Conservation (phyloP, 1,284 basidiomycete genomes). For the Kwoniella shivajii region DNA sequence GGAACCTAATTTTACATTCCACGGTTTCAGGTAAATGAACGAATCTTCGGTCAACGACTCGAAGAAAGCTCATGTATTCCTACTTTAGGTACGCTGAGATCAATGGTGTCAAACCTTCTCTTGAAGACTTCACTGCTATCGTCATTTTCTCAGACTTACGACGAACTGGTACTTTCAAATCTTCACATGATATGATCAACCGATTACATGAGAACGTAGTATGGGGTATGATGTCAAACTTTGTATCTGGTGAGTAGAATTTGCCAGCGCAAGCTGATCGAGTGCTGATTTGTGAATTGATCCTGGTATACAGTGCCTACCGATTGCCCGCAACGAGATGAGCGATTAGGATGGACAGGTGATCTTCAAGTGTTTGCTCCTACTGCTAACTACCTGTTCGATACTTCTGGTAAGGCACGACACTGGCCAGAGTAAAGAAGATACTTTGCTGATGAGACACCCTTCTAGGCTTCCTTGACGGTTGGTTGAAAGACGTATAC, state of each 20-base stretch:
- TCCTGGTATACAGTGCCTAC: conserved; percentile 28
- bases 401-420: conserved; percentile 21
- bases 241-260: conserved; percentile 24
- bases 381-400: conserved; percentile 40
- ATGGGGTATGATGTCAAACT: conserved; percentile 41
- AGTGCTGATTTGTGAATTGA: background rate
- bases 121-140: conserved; percentile 29
- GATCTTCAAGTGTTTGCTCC: conserved; percentile 45
- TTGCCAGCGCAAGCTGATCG: background rate
- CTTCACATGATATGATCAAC: conserved; percentile 37
- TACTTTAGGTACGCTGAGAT: conserved; percentile 21
- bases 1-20: conserved; percentile 43
- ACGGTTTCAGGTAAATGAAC: conserved; percentile 44
- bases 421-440: background rate
- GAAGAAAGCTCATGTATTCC: background rate
- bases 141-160: conserved; percentile 38
- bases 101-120: conserved; percentile 16
- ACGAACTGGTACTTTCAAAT: conserved; percentile 35
- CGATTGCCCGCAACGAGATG: conserved; percentile 50
- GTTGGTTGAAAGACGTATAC: conserved; percentile 41
- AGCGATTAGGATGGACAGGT: conserved; percentile 49
- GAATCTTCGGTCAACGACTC: too few species aligned
- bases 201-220: conserved; percentile 39
- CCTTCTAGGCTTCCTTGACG: conserved; percentile 1
- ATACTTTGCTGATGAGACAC: background rate